Percentiles rank a stretch among this genome's conserved stretches.
phyloP scores from a whole-genome alignment of 192 early-diverging fungal species.

The Neocallimastix lanati region DNA sequence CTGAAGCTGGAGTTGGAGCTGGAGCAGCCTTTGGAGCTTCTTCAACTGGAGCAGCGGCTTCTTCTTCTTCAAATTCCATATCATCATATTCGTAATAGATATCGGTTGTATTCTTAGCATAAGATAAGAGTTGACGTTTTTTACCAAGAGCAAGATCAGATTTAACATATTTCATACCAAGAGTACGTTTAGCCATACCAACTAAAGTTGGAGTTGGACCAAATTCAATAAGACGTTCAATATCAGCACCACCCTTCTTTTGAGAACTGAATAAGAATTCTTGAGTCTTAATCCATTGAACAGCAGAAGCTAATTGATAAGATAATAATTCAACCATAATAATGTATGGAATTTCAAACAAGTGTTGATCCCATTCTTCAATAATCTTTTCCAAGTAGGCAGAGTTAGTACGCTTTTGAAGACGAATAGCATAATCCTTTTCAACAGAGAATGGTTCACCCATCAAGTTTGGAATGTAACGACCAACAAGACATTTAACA shows the following conservation, averaged over 20 bases:
- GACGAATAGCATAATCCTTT: conserved; percentile 55
- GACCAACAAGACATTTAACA: conserved; percentile 56
- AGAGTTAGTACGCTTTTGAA: conserved; percentile 52
- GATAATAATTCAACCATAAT: conserved; percentile 75
- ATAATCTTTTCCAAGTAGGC: conserved; percentile 55
- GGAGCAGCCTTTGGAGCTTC: conserved; percentile 17
- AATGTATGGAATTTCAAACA: conserved; percentile 50
- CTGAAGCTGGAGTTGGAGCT: conserved; percentile 21
- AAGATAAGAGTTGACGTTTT: conserved; percentile 72
- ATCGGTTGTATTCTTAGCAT: conserved; percentile 74
- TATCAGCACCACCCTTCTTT: conserved; percentile 27
- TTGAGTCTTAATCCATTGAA: conserved; percentile 90
- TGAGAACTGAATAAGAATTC: conserved; percentile 48
- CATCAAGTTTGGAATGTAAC: conserved; percentile 91
- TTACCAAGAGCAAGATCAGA: conserved; percentile 84
- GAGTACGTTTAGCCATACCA: conserved; percentile 84
- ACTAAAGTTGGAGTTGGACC: conserved; percentile 74
- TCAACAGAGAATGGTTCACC: conserved; percentile 67
- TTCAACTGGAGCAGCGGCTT: conserved; percentile 22
- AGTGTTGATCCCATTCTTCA: conserved; percentile 56
- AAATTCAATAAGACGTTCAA: conserved; percentile 76
- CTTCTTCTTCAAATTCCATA: conserved; percentile 29
- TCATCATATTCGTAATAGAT: conserved; percentile 84
- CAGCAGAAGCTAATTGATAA: conserved; percentile 83
- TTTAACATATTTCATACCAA: conserved; percentile 88